These are phyloP conservation scores for Leishmania turanica DNA, from an alignment of 208 protist genomes.

Conservation along the genomic window DNA sequence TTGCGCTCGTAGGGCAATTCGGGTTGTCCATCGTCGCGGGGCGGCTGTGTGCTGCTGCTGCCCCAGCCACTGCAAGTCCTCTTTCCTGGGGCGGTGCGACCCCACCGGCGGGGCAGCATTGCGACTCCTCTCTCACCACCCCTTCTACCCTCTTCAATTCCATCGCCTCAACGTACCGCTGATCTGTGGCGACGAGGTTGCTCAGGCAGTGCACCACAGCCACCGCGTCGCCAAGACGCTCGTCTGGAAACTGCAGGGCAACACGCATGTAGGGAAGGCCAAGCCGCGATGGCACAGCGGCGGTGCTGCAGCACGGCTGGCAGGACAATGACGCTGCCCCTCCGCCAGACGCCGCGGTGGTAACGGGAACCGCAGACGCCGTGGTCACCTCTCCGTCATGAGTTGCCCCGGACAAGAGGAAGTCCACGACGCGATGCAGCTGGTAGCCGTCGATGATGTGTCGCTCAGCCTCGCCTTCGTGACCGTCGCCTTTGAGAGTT, in stretches of 20 bases:
- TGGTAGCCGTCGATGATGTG: slow-evolving; percentile 31
- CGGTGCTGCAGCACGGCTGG: background rate
- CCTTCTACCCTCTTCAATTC: background rate
- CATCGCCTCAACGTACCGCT: slow-evolving; percentile 33
- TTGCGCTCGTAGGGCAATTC: slow-evolving; percentile 26
- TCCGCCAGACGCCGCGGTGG: background rate
- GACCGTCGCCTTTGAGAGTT: background rate
- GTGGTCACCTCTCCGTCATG: no score
- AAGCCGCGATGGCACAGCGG: background rate
- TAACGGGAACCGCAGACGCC: background rate
- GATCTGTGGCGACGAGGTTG: slow-evolving; percentile 36
- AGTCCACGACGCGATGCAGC: slow-evolving; percentile 30
- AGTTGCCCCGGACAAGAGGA: slow-evolving; percentile 20
- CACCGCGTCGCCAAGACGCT: slow-evolving; percentile 73
- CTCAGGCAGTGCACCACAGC: slow-evolving; percentile 60
- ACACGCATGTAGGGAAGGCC: slow-evolving; percentile 33
- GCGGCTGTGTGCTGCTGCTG: background rate
- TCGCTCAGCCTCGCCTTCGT: slow-evolving; percentile 2
- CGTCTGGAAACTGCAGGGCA: slow-evolving; percentile 92
- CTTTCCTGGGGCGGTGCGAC: background rate
- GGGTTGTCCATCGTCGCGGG: slow-evolving; percentile 40
- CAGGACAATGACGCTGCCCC: background rate
- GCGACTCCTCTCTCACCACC: background rate
- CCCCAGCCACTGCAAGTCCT: background rate
- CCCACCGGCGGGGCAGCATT: background rate